Conservation (phyloP, 2,329 filamentous ascomycete genomes). For the Venturia nashicola region DNA sequence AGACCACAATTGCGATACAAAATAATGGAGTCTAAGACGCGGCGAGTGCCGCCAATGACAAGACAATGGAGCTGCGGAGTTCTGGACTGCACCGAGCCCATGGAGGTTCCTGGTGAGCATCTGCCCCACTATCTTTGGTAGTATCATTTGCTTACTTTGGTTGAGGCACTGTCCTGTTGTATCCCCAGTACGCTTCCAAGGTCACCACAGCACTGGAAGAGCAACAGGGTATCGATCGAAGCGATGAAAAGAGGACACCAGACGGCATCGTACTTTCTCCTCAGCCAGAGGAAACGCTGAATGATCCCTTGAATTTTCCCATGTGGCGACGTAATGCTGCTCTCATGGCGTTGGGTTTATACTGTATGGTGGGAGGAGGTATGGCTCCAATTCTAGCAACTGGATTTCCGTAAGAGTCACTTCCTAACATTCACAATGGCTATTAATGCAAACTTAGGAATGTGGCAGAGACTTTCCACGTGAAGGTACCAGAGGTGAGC, state of each 20-base stretch:
- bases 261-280: conserved; percentile 85
- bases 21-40: not conserved
- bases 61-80: conserved; percentile 1
- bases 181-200: not conserved
- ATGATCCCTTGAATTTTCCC: conserved; percentile 90
- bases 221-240: not conserved
- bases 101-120: not conserved
- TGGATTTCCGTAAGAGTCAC: conserved; percentile 57
- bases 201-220: not conserved
- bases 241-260: conserved; percentile 52
- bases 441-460: not conserved
- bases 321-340: conserved; percentile 68
- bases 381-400: conserved; percentile 85
- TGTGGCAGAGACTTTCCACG: conserved; percentile 54
- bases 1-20: not conserved
- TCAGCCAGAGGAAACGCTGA: conserved; percentile 79
- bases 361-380: conserved; percentile 85
- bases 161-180: not conserved
- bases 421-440: not conserved
- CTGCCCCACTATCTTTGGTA: not conserved
- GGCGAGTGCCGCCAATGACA: not conserved
- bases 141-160: not conserved
- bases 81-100: not conserved
- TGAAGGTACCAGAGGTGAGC: conserved; percentile 45
- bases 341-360: conserved; percentile 72